Base-by-base conservation (phyloP, 306 rosid species). In the Abrus pulchellus region DNA sequence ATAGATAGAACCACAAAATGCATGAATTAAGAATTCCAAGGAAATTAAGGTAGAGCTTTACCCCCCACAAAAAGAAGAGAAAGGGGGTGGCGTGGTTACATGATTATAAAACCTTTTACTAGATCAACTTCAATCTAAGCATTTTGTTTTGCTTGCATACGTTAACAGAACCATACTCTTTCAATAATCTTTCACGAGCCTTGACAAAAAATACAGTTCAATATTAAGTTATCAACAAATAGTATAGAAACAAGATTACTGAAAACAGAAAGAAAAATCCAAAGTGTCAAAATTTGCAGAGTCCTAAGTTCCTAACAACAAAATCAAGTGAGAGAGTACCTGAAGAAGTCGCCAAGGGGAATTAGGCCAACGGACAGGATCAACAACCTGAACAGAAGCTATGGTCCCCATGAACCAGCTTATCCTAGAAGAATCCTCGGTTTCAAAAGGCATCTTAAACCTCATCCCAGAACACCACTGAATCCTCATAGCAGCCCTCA, bases 351-450 rank as follows among this genome's bases (percentile, higher is more conserved):
- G 81, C 99, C 99, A 95, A n/a, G 97, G 98, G 2, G 99, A 95
- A 76, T 92, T 85, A 56, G 98, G 96, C 99, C 99, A 95, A 43
- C 92, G 90, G 68, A 91, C 85, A 2, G 94, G 93, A 72, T 95
- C 98, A 13, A 93, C 84, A 68, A 92, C 90, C 63, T 93, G 97
- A 86, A 90, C 94, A 83, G 97, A 90, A 76, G 93, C 52, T n/a
- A 92, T 84, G 34, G 99, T 92, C 7, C 99, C 99, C 99, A 95
- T 93, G 68, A 95, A 93, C 99, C 99, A 95, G 83, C 99, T 95
- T 0, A 93, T 95, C 82, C 98, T 78, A 5, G 98, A 93, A 57
- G 98, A 93, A 86, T 93, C 99, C 87, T 95, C 99, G 0, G 99
- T 95, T 77, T 95, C 98, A 84, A 95, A 95, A n/a, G 98, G 88